Base-by-base conservation (phyloP, 140 eudicot species). In the Ambrosia hybrid region DNA sequence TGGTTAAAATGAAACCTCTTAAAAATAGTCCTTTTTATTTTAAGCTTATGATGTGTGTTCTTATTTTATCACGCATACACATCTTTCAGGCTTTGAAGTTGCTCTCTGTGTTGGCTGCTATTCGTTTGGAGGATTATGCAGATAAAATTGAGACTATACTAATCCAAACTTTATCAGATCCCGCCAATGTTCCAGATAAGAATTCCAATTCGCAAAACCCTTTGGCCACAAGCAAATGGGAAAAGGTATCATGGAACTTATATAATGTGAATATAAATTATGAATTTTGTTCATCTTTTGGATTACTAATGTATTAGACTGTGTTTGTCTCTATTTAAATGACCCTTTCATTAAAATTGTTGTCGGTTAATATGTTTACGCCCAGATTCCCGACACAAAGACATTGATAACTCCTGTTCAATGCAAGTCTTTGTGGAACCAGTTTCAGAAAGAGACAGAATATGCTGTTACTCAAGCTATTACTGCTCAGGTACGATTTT, bases 161-260 rank as follows among this genome's bases (percentile, higher is more conserved):
- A 57, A 16, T 78, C 4, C 64, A 16, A 6, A 70, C 82, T 72
- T 78, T 78, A 57, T 38, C 74, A 0, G 82, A 78, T 0, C 82
- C 82, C 21, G 58, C 14, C 63, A 58, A 56, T 41, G 68, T 46
- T 49, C 17, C 71, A 1, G 74, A 67, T 14, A 72, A 65, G 55
- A 56, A 30, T 64, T 65, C 82, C 51, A 72, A 36, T 57, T 65
- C 65, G 38, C 69, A 65, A 73, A 90, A 89, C 73, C 88, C 91
- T 62, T 84, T 89, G 70, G 96, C 90, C 51, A 83, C 96, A 63
- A 84, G 90, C 73, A 82, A 82, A 64, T 86, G 96, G 96, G 88
- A 84, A 16, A 78, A 86, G 92, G 92, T 89, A 77, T 45, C 15
- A 36, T 65, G 15, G 11, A 55, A 64, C 26, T 71, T 39, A 70